Conservation (phyloP, 129 eudicot genomes). For the Pittosporum tobira region DNA sequence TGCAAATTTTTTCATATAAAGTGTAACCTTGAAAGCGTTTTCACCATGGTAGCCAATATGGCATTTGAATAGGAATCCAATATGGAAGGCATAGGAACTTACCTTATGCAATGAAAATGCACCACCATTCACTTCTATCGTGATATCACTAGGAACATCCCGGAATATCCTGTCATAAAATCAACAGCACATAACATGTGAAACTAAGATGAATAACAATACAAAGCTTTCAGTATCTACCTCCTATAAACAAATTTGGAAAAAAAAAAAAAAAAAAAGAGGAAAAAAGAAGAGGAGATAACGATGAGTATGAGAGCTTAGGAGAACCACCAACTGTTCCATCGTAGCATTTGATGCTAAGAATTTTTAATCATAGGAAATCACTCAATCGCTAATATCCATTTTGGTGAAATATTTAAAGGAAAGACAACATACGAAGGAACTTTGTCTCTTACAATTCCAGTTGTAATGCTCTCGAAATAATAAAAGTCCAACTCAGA, state of each 20-base stretch:
- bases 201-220: neutral
- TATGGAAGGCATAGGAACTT: constrained; percentile 10
- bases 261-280: neutral
- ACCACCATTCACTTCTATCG: constrained; percentile 75
- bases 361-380: no score
- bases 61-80: neutral
- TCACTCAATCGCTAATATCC: no score
- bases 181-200: neutral
- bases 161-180: constrained; percentile 74
- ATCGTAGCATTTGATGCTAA: neutral
- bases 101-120: constrained; percentile 77
- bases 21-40: no score
- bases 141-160: constrained; percentile 96
- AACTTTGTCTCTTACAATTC: neutral
- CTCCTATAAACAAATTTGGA: neutral
- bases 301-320: neutral
- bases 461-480: neutral
- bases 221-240: neutral
- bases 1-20: neutral
- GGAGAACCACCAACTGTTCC: neutral
- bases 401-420: neutral
- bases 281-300: neutral
- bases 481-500: neutral
- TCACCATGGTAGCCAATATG: no score
- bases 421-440: neutral